Conservation (phyloP, 1,284 basidiomycete species). For the Cryptococcus jaspeensis region DNA sequence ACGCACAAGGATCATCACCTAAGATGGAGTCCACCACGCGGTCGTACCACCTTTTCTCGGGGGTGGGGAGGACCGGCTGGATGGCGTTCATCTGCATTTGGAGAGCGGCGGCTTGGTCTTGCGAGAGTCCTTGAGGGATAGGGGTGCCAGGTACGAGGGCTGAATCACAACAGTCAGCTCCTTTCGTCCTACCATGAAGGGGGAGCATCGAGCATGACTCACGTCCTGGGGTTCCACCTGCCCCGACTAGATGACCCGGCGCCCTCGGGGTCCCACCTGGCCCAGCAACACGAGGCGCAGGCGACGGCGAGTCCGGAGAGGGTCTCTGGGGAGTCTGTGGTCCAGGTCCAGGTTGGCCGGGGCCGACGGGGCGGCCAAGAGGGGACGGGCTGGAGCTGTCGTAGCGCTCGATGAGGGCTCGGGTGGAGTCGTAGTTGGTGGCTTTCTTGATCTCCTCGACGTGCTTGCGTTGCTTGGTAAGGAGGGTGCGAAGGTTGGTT, state of each 20-base stretch:
- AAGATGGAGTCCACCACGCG: slow-evolving; percentile 80
- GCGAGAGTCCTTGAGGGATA: slow-evolving; percentile 35
- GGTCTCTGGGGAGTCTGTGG: slow-evolving; percentile 11
- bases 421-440: slow-evolving; percentile 90
- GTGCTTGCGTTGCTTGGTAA: slow-evolving; percentile 77
- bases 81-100: slow-evolving; percentile 46
- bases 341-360: slow-evolving; percentile 29
- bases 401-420: slow-evolving; percentile 85
- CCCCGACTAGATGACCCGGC: slow-evolving; percentile 42
- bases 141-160: slow-evolving; percentile 19
- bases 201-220: slow-evolving; percentile 12
- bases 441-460: slow-evolving; percentile 97
- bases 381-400: slow-evolving; percentile 59
- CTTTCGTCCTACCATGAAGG: not conserved
- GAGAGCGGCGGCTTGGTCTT: slow-evolving; percentile 45
- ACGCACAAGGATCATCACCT: slow-evolving; percentile 71
- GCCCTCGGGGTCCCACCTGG: slow-evolving; percentile 37
- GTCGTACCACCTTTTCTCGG: slow-evolving; percentile 82
- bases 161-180: not conserved
- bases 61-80: slow-evolving; percentile 55
- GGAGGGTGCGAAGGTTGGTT: slow-evolving; percentile 69
- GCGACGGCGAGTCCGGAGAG: not conserved
- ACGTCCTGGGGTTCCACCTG: slow-evolving; percentile 39
- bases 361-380: slow-evolving; percentile 17
- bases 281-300: not conserved